Percentiles rank a stretch among this genome's conserved stretches.
Conservation (phyloP, 192 early-diverging fungal species). For the Endogone sp. region DNA sequence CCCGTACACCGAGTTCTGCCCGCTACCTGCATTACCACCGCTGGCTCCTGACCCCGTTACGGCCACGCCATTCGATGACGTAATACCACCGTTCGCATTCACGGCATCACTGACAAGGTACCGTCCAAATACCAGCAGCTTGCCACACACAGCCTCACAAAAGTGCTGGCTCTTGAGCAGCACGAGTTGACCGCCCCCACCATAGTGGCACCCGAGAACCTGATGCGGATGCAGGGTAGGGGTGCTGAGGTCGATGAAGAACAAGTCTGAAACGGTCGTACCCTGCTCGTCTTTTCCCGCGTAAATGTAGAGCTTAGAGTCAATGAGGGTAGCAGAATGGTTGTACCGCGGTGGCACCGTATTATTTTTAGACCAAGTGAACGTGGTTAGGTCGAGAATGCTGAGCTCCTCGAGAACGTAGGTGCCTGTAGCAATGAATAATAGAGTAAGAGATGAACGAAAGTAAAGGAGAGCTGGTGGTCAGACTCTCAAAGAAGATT, state of each 20-base stretch:
- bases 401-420: conserved; percentile 49
- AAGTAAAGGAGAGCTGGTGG: not conserved
- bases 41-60: conserved; percentile 4
- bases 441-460: not conserved
- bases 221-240: conserved; percentile 31
- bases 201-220: conserved; percentile 20
- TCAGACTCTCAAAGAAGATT: not conserved
- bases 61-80: conserved; percentile 3
- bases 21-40: conserved; percentile 3
- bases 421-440: conserved; percentile 26
- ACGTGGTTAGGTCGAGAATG: conserved; percentile 54
- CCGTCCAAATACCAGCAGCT: conserved; percentile 48
- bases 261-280: conserved; percentile 47
- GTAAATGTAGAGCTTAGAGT: conserved; percentile 54
- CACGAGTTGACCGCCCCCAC: conserved; percentile 39
- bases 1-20: conserved; percentile 34
- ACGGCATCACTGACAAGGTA: conserved; percentile 32
- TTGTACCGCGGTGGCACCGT: conserved; percentile 45
- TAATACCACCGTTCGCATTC: not conserved
- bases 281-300: conserved; percentile 52
- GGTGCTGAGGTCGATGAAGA: conserved; percentile 46
- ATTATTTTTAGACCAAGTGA: conserved; percentile 45
- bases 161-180: conserved; percentile 57
- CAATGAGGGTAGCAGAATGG: conserved; percentile 51
- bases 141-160: conserved; percentile 50